Evolutionary conservation across 164 flowering plant species (phyloP).

Genomic region (Magnolia officinalis): DNA sequence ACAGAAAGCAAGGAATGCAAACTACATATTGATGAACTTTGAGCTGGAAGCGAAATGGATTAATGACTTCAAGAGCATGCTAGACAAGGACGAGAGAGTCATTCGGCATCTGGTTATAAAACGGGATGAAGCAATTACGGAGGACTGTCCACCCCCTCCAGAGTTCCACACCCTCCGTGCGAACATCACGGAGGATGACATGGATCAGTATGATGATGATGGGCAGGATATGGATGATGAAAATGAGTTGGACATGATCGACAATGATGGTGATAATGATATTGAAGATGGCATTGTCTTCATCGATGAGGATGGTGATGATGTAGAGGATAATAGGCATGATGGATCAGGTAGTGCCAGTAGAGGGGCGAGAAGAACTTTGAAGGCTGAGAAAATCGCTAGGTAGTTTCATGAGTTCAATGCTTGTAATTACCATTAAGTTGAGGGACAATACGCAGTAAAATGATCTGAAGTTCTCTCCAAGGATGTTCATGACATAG

Average conservation of each 20-base stretch:
- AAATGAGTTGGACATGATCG: background rate
- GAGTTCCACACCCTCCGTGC: slow-evolving; percentile 63
- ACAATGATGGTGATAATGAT: slow-evolving; percentile 12
- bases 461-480: too few species aligned
- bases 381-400: slow-evolving; percentile 28
- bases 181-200: slow-evolving; percentile 34
- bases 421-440: background rate
- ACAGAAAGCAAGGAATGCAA: slow-evolving; percentile 76
- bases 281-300: background rate
- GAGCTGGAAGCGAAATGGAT: slow-evolving; percentile 81
- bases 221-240: slow-evolving; percentile 17
- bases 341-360: slow-evolving; percentile 7
- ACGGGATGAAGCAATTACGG: slow-evolving; percentile 69
- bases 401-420: slow-evolving; percentile 8
- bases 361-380: slow-evolving; percentile 13
- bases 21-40: slow-evolving; percentile 89
- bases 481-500: too few species aligned
- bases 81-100: slow-evolving; percentile 88
- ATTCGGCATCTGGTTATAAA: slow-evolving; percentile 95
- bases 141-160: slow-evolving; percentile 86
- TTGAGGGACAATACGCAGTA: too few species aligned
- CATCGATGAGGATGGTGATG: slow-evolving; percentile 15
- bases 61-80: slow-evolving; percentile 78
- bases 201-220: slow-evolving; percentile 28
- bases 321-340: slow-evolving; percentile 2